phyloP scores from a whole-genome alignment of 2,329 filamentous ascomycete genomes.

The Penicillium sp. region DNA sequence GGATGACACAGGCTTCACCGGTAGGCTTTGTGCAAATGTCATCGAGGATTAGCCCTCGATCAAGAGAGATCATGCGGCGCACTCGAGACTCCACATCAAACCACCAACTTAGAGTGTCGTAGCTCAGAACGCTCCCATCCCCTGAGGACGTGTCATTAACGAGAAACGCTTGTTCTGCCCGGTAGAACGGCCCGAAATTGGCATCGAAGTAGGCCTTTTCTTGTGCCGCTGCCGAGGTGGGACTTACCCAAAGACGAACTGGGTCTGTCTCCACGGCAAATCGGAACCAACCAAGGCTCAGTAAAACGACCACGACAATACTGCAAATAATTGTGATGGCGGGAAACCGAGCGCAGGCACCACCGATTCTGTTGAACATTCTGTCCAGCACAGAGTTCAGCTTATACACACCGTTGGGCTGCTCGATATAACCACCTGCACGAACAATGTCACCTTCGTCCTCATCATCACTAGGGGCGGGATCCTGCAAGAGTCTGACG shows the following conservation, averaged over 20 bases:
- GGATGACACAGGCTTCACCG: slow-evolving; percentile 78
- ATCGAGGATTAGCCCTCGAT: slow-evolving; percentile 60
- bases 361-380: slow-evolving; percentile 71
- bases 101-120: slow-evolving; percentile 89
- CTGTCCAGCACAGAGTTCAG: slow-evolving; percentile 78
- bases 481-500: slow-evolving; percentile 76
- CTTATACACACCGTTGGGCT: slow-evolving; percentile 67
- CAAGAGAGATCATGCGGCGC: slow-evolving; percentile 59
- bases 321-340: slow-evolving; percentile 70
- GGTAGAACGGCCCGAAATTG: slow-evolving; percentile 91
- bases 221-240: slow-evolving; percentile 75
- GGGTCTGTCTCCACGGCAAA: slow-evolving; percentile 89
- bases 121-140: no score
- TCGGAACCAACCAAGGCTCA: slow-evolving; percentile 78
- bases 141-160: slow-evolving; percentile 85
- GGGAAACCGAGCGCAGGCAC: slow-evolving; percentile 72
- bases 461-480: slow-evolving; percentile 78
- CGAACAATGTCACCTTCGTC: slow-evolving; percentile 81
- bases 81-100: slow-evolving; percentile 77
- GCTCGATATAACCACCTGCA: slow-evolving; percentile 70
- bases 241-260: slow-evolving; percentile 91
- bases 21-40: slow-evolving; percentile 93
- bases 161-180: slow-evolving; percentile 83
- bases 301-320: slow-evolving; percentile 62
- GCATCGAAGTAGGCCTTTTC: slow-evolving; percentile 90